Base-by-base conservation (phyloP, 2,329 filamentous ascomycete genomes). In the Dactylonectria macrodidyma region DNA sequence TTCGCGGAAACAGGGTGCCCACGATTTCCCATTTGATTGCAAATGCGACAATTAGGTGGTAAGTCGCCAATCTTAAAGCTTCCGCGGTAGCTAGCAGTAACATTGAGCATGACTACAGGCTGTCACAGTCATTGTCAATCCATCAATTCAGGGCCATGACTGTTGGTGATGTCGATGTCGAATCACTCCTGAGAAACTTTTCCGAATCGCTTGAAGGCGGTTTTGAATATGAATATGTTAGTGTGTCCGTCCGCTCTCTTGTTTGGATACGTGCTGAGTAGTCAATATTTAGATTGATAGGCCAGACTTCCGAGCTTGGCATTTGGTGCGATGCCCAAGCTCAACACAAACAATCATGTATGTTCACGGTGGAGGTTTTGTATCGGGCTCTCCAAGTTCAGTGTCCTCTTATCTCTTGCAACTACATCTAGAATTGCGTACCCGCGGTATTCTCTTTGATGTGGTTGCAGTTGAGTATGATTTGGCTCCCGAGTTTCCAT, bases 311-410 rank as follows among this genome's bases (percentile, higher is more conserved):
- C 38, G 38, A 14, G 38, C 38, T 14, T 41, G 38, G 38, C 38
- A 41, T 14, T 14, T 41, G 2, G 16, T 41, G 5, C 38, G 8
- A 46, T 54, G 34, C 41, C 58, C 47, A 2, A 33, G 19, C 2
- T 46, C 58, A 6, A 52, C 58, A 2, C 47, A 54, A 16, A 46
- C 16, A 7, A 61, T 61, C 33, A 52, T 61, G 10, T 61, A 61
- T 19, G 14, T 61, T 10, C n/a, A 61, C 9, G 58, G 58, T 48
- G 58, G 58, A n/a, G 58, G 58, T 5, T 61, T 61, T 33, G 58
- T 61, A 2, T 52, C 47, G 33, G 58, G 58, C 10, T 61, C 58
- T 22, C 47, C 47, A 22, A 33, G 24, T 0, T 54, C 58, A 3
- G 47, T 54, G 11, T 26, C 58, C 3, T 14, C 47, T 19, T 61